Base-by-base conservation (phyloP, 371 early-diverging fungal species). In the Dinochytrium kinnereticum region DNA sequence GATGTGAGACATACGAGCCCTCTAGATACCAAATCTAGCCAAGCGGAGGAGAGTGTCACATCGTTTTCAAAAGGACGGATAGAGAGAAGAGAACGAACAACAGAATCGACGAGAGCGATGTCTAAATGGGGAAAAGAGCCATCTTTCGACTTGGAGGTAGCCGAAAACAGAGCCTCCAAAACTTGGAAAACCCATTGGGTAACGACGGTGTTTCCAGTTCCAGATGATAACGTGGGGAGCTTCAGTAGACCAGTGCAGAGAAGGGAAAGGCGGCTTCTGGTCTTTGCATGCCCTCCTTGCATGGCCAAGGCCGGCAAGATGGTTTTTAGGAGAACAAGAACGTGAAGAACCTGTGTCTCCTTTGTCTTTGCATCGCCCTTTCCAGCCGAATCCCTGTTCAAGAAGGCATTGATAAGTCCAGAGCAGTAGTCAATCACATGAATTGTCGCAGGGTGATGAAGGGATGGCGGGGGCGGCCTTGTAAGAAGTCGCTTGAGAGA, bases 21-120 rank as follows among this genome's bases (percentile, higher is more conserved):
- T 57, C 88, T 88, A 37, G 88, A 84, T 24, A 95, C 86, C 57
- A 96, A 89, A 69, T 89, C 84, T 57, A 96, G 80, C 97, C 97
- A 97, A n/a, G 93, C 80, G 28, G 93, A 93, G 74, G 90, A 86
- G 64, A 94, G 84, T 39, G 89, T 84, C 15, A 88, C 89, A 77
- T 97, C 98, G 72, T 93, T 91, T 59, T 88, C 85, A 74, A 92
- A 91, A 44, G 97, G 97, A 73, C 93, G 93, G 64, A 94, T 84
- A 44, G 92, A 90, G 10, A 92, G 80, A 28, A 96, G 85, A 17
- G 91, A 40, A 31, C 88, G 34, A 78, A 76, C 59, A 49, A 85
- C 76, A 1, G 72, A 68, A 51, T 82, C 78, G 13, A 79, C 34
- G 30, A 83, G 67, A n/a, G 72, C 76, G 30, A 80, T 64, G 51